phyloP scores from a whole-genome alignment of 495 filamentous ascomycete species.

The Trichoderma asperelloides region DNA sequence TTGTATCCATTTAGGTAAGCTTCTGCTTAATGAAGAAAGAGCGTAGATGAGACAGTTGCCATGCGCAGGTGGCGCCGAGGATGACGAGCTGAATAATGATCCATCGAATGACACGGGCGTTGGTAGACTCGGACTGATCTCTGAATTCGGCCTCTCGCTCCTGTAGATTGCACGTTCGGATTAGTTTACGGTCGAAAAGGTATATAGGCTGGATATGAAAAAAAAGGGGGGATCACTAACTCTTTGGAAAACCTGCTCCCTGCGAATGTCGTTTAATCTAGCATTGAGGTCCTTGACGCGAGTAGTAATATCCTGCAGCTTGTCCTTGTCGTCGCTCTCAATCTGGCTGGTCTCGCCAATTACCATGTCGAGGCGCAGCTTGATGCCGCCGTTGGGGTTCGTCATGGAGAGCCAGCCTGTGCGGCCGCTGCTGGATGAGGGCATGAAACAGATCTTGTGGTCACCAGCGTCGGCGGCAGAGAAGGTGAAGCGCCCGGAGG shows the following conservation, averaged over 20 bases:
- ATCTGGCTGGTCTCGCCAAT: slow-evolving; percentile 95
- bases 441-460: slow-evolving; percentile 89
- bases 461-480: slow-evolving; percentile 86
- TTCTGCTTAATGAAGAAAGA: slow-evolving; percentile 99
- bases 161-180: slow-evolving; percentile 34
- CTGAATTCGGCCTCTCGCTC: slow-evolving; percentile 97
- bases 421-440: slow-evolving; percentile 51
- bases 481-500: slow-evolving; percentile 88
- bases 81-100: slow-evolving; percentile 81
- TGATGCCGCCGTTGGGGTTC: slow-evolving; percentile 61
- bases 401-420: slow-evolving; percentile 62
- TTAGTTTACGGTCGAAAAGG: background rate
- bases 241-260: slow-evolving; percentile 94
- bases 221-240: slow-evolving; percentile 43
- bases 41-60: slow-evolving; percentile 91
- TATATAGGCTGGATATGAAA: background rate
- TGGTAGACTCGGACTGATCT: slow-evolving; percentile 91
- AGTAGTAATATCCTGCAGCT: slow-evolving; percentile 84
- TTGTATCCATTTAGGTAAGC: slow-evolving; percentile 52
- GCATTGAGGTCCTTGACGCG: slow-evolving; percentile 85
- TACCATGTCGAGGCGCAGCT: slow-evolving; percentile 79
- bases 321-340: slow-evolving; percentile 87
- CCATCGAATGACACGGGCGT: slow-evolving; percentile 89
- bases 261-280: slow-evolving; percentile 76
- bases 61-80: slow-evolving; percentile 86